Percentiles rank a stretch among this genome's conserved stretches.
Evolutionary conservation across 225 moss, liverwort and hornwort genomes (phyloP).

Genomic region (Neckera pumila): DNA sequence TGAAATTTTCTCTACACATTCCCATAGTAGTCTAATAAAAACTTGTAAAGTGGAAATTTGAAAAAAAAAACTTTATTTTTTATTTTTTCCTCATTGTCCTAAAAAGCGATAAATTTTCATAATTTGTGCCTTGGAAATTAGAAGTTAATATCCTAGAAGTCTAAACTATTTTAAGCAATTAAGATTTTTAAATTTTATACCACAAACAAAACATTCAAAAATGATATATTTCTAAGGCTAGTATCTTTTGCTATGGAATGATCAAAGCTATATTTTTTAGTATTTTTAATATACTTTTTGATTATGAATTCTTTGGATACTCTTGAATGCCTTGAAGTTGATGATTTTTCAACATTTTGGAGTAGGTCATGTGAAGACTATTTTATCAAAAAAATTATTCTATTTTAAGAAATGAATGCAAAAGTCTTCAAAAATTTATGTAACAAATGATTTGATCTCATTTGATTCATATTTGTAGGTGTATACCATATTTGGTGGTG

Average conservation of each 20-base stretch:
- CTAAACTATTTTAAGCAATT: not conserved
- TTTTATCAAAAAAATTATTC: not conserved
- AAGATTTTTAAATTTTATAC: not conserved
- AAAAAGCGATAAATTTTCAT: too few relatives aligned
- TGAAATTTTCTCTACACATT: too few relatives aligned
- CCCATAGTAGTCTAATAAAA: too few relatives aligned
- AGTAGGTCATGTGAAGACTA: not conserved
- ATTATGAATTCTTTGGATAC: not conserved
- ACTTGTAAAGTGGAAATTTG: too few relatives aligned
- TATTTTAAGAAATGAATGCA: not conserved
- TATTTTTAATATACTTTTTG: not conserved
- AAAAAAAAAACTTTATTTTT: too few relatives aligned
- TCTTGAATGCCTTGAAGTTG: accelerated
- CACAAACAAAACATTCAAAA: not conserved
- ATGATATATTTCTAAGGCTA: not conserved
- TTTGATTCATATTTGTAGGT: not conserved
- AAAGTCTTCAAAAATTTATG: not conserved
- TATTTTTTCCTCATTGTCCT: too few relatives aligned
- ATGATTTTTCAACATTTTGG: not conserved
- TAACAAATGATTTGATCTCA: not conserved
- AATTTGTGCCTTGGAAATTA: too few relatives aligned
- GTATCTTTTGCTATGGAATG: not conserved
- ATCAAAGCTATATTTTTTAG: not conserved
- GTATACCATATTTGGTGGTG: accelerated
- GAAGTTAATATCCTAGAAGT: not conserved